Percentiles rank a stretch among this genome's conserved stretches.
These are phyloP conservation scores for Trichosporon inkin DNA, from an alignment of 1,284 basidiomycete genomes.

Conservation along the genomic window DNA sequence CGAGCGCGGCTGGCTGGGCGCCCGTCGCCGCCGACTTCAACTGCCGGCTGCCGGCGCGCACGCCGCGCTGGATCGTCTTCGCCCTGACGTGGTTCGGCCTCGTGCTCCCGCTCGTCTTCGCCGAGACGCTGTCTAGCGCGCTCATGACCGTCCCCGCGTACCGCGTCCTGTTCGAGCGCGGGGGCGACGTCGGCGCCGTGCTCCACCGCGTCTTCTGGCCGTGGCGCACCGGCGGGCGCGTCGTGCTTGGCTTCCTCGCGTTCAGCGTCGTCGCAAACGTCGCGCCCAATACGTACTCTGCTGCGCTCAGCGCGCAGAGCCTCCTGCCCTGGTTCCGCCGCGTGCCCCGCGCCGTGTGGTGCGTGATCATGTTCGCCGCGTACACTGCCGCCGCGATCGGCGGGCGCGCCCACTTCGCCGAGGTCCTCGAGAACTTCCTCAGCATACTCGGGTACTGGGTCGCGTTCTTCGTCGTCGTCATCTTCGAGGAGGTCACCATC, in stretches of 20 bases:
- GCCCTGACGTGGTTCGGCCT: slow-evolving; percentile 59
- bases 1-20: slow-evolving; percentile 54
- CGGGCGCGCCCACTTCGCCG: slow-evolving; percentile 61
- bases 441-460: slow-evolving; percentile 56
- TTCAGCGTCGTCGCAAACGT: slow-evolving; percentile 61
- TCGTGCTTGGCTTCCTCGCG: slow-evolving; percentile 59
- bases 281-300: slow-evolving; percentile 61
- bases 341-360: slow-evolving; percentile 62
- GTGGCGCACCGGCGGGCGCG: slow-evolving; percentile 49
- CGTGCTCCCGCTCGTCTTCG: slow-evolving; percentile 54
- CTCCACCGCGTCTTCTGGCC: slow-evolving; percentile 39
- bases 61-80: slow-evolving; percentile 55
- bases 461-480: slow-evolving; percentile 53
- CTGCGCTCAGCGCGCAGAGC: slow-evolving; percentile 58
- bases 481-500: slow-evolving; percentile 59
- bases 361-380: slow-evolving; percentile 55
- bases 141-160: slow-evolving; percentile 60
- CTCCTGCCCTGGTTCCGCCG: slow-evolving; percentile 57
- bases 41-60: slow-evolving; percentile 55
- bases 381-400: slow-evolving; percentile 62
- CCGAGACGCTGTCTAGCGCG: slow-evolving; percentile 56
- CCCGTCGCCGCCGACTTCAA: slow-evolving; percentile 55
- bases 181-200: slow-evolving; percentile 55
- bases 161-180: slow-evolving; percentile 52
- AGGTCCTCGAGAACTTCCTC: slow-evolving; percentile 56